phyloP scores from a whole-genome alignment of 805 yeast species.

The Komagataella ulmi region DNA sequence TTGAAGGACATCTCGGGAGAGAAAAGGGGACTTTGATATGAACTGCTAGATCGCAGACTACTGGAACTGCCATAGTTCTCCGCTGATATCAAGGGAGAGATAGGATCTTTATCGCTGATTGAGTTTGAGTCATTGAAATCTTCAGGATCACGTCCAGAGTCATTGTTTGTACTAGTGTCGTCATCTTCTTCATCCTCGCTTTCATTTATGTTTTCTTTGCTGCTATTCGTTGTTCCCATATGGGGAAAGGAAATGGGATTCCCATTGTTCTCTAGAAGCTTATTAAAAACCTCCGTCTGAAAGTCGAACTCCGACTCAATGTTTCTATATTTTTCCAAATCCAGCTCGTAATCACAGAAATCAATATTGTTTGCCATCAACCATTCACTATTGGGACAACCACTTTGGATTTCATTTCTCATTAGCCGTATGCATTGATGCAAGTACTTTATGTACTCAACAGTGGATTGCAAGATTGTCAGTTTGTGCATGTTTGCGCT shows the following conservation, averaged over 20 bases:
- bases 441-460: conserved; percentile 62
- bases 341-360: conserved; percentile 41
- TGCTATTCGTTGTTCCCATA: neutral
- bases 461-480: conserved; percentile 71
- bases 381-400: conserved; percentile 13
- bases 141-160: neutral
- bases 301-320: conserved; percentile 45
- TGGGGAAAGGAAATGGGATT: conserved; percentile 11
- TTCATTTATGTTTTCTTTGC: neutral
- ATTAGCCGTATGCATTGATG: conserved; percentile 45
- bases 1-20: neutral
- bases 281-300: conserved; percentile 17
- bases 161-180: neutral
- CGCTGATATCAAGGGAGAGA: neutral
- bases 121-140: neutral
- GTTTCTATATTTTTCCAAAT: conserved; percentile 46
- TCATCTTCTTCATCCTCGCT: conserved; percentile 1
- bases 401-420: conserved; percentile 15
- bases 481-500: conserved; percentile 48
- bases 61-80: neutral
- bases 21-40: neutral
- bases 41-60: neutral
- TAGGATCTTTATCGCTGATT: neutral
- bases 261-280: conserved; percentile 16
- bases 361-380: conserved; percentile 20